A percentile compares a stretch with the other conserved stretches of the same genome.
phyloP scores from a whole-genome alignment of 257 asterid genomes.

The Solanum pennellii region DNA sequence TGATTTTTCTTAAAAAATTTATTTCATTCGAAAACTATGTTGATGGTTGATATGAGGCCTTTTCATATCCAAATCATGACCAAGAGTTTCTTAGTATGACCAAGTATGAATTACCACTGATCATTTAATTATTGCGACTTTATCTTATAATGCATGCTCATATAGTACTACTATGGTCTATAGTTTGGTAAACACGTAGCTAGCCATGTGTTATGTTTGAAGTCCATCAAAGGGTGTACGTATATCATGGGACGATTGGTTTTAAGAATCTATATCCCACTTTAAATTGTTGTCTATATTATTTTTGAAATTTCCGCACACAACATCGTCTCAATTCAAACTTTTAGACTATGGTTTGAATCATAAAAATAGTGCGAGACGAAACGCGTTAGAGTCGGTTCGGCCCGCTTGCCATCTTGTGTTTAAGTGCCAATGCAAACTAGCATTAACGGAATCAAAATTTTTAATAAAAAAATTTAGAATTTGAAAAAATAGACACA shows the following conservation, averaged over 20 bases:
- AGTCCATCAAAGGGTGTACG: not conserved
- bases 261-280: not conserved
- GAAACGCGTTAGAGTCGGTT: not conserved
- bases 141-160: not conserved
- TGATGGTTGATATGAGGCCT: not conserved
- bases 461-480: too few relatives aligned
- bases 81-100: not conserved
- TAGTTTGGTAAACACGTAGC: not conserved
- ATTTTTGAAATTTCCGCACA: not conserved
- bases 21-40: not conserved
- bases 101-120: not conserved
- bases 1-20: not conserved
- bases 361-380: not conserved
- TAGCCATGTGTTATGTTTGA: not conserved
- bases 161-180: not conserved
- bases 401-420: not conserved
- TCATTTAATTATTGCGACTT: not conserved
- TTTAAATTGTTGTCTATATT: not conserved
- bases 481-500: too few relatives aligned
- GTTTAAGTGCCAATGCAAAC: not conserved
- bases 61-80: not conserved
- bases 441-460: rapidly evolving
- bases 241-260: not conserved
- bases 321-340: not conserved
- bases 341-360: not conserved